Conservation (phyloP, 805 yeast genomes). For the Starmerella potacharoeniae region DNA sequence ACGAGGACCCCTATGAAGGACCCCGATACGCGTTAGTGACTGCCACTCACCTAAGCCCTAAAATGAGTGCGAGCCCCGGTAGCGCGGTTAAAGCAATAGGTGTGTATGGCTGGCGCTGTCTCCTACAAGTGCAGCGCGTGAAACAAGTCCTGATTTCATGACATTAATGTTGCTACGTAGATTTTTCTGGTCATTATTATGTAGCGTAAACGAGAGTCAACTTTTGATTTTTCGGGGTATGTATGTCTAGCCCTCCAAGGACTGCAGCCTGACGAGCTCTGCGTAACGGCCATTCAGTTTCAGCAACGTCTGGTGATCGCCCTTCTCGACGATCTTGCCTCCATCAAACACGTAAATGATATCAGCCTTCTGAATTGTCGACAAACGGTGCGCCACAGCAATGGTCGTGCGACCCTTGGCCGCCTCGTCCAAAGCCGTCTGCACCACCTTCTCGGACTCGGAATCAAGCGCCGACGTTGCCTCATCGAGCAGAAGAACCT, state of each 20-base stretch:
- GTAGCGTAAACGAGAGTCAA: background rate
- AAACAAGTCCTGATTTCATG: no score
- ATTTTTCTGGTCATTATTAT: background rate
- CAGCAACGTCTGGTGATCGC: constrained; percentile 41
- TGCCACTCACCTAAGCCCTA: constrained; percentile 7
- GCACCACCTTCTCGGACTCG: constrained; percentile 68
- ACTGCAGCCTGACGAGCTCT: constrained; percentile 33
- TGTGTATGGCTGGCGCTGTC: background rate
- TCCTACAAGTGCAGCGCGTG: background rate
- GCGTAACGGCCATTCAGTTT: constrained; percentile 30
- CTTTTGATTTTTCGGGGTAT: no score
- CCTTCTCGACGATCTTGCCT: constrained; percentile 53
- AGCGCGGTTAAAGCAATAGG: no score
- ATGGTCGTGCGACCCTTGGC: constrained; percentile 64
- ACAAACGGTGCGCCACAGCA: constrained; percentile 77
- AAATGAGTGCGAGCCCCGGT: background rate
- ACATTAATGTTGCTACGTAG: background rate
- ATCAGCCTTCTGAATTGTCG: constrained; percentile 54
- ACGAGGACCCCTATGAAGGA: background rate
- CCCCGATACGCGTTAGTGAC: background rate
- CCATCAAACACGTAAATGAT: constrained; percentile 47
- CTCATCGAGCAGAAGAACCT: constrained; percentile 54
- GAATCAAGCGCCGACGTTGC: constrained; percentile 56
- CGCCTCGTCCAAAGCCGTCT: constrained; percentile 54
- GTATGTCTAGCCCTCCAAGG: constrained; percentile 24